These are phyloP conservation scores for Aphanomyces euteiches DNA, from an alignment of 352 stramenopile species.

Conservation along the genomic window DNA sequence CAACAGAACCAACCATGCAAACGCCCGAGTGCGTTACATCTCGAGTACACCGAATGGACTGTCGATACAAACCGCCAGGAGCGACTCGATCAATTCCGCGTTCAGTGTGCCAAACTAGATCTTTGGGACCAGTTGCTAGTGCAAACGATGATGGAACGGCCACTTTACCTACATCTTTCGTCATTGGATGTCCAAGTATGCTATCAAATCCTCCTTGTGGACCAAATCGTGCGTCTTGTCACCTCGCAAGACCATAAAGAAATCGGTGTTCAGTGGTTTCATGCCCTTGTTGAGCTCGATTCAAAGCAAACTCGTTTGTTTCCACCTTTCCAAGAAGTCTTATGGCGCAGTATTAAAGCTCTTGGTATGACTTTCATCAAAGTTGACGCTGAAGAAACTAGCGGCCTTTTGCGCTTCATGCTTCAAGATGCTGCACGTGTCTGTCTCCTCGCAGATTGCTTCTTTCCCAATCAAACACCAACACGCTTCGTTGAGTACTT, in stretches of 20 bases:
- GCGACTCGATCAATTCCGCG: conserved; percentile 6
- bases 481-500: conserved; percentile 85
- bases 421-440: conserved; percentile 78
- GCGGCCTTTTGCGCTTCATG: conserved; percentile 76
- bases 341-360: conserved; percentile 81
- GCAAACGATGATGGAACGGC: neutral
- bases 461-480: conserved; percentile 65
- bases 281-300: conserved; percentile 67
- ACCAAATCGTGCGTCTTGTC: conserved; percentile 63
- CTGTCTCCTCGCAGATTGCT: conserved; percentile 75
- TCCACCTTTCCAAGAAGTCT: conserved; percentile 71
- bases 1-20: conserved; percentile 67
- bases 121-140: neutral
- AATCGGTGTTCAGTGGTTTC: conserved; percentile 82
- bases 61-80: conserved; percentile 41
- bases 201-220: conserved; percentile 78
- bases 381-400: conserved; percentile 78
- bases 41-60: conserved; percentile 82
- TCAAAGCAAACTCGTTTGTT: conserved; percentile 78
- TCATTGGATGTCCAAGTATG: conserved; percentile 37
- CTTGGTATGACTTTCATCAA: conserved; percentile 75
- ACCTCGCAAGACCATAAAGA: conserved; percentile 34
- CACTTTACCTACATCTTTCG: conserved; percentile 10
- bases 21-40: conserved; percentile 59
- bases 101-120: conserved; percentile 13